Percentiles rank a stretch among this genome's conserved stretches.
These are phyloP conservation scores for Penicillium sp. DNA, from an alignment of 2,329 filamentous ascomycete species.

Conservation along the genomic window DNA sequence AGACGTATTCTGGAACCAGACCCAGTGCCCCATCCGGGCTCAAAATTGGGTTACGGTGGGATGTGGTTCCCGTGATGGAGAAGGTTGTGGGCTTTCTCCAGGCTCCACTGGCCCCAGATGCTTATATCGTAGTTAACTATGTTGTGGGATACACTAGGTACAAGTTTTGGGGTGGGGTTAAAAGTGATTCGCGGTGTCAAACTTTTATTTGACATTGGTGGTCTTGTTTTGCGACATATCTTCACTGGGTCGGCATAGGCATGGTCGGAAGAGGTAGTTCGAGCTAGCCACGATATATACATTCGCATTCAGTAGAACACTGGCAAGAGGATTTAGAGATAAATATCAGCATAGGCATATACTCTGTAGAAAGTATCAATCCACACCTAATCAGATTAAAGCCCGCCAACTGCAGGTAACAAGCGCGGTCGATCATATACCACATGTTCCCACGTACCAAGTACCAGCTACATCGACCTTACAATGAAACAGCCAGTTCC, in stretches of 20 bases:
- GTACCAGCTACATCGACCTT: constrained; percentile 8
- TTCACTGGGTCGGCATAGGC: neutral
- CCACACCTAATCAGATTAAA: neutral
- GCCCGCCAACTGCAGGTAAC: neutral
- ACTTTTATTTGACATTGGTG: neutral
- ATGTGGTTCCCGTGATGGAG: constrained; percentile 13
- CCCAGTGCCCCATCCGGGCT: constrained; percentile 16
- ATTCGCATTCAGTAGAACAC: neutral
- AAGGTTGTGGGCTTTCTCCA: constrained; percentile 8
- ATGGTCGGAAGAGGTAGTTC: neutral
- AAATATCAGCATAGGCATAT: neutral
- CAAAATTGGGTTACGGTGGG: constrained; percentile 8
- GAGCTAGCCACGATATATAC: neutral
- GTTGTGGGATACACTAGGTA: neutral
- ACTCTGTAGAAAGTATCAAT: no score
- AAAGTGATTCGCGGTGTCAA: neutral
- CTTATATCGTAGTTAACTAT: constrained; percentile 1
- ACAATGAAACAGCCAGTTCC: neutral
- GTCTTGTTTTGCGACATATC: neutral
- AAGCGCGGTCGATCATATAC: constrained; percentile 3
- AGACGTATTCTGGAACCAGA: constrained; percentile 6
- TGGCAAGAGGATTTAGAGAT: neutral
- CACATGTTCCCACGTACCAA: neutral
- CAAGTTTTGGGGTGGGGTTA: neutral
- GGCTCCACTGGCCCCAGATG: constrained; percentile 20